Base-by-base conservation (phyloP, 106 monocot genomes). In the Dendrobium huoshanense region DNA sequence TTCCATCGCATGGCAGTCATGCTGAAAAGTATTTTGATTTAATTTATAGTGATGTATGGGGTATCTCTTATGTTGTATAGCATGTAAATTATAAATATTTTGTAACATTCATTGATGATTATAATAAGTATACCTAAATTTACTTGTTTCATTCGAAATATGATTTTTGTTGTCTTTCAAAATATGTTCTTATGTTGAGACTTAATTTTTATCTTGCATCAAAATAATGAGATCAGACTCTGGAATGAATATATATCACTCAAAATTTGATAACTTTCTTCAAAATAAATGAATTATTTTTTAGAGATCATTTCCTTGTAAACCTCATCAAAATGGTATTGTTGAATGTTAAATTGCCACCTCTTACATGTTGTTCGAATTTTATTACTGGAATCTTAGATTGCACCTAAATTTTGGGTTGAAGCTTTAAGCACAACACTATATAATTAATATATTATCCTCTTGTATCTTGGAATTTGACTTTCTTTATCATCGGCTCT, bases 61-160 rank as follows among this genome's bases (percentile, higher is more conserved):
- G 29, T 75, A 75, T 75, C 13, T 4, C 75, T 42, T 42, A 18
- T 7, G 45, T 75, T 1, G 55, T 45, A 73, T 81, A 31, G 51
- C 72, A 55, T 55, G 51, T 4, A 51, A 17, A 77, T 51, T 54
- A 77, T 24, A 55, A 77, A 77, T 55, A 77, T 25, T 83, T 61
- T 83, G 43, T 80, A 0, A 77, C 61, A 7, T 84, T 87, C 7
- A 77, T 83, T 59, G 51, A 81, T 48, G 73, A 84, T 42, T 84
- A 19, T 33, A 33, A 33, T 33, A 31, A 78, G 27, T 55, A 22
- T 73, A 3, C 84, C 31, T 24, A 81, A 83, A 0, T 81, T 78
- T 81, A 45, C 81, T 20, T 87, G 79, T 44, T 41, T 84, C 0
- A n/a, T 5, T 51, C 37, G 18, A 72, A 83, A 73, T 29, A 0